Percentiles rank a stretch among this genome's conserved stretches.
These are phyloP conservation scores for Pythium phragmitis DNA, from an alignment of 352 stramenopile genomes.

Conservation along the genomic window DNA sequence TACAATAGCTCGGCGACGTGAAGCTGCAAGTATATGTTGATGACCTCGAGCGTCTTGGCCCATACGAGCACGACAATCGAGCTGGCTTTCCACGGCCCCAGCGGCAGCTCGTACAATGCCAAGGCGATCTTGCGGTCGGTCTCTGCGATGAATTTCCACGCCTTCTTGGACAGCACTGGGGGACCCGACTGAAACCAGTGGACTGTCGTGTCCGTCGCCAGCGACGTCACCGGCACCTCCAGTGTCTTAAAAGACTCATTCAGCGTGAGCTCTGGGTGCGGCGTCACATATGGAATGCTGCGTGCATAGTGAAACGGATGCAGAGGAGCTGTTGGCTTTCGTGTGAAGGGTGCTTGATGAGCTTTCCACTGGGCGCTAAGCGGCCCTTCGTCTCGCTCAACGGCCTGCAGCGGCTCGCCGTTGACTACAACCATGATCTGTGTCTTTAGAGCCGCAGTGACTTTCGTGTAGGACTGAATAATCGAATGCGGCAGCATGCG, in stretches of 20 bases:
- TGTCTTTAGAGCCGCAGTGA: conserved; percentile 33
- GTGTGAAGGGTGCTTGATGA: conserved; percentile 13
- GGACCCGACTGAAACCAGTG: conserved; percentile 18
- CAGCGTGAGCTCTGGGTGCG: conserved; percentile 18
- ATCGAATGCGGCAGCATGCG: conserved; percentile 54
- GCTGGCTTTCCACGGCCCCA: conserved; percentile 41
- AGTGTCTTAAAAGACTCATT: conserved; percentile 21
- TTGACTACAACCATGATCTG: conserved; percentile 40
- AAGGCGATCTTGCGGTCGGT: conserved; percentile 42
- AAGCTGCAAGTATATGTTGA: conserved; percentile 47
- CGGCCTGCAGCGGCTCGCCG: conserved; percentile 28
- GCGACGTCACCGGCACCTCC: conserved; percentile 23
- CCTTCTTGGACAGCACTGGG: conserved; percentile 15
- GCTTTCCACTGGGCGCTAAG: conserved; percentile 21
- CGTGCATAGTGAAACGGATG: conserved; percentile 23
- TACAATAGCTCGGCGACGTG: conserved; percentile 50
- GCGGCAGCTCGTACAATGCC: conserved; percentile 47
- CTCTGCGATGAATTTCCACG: conserved; percentile 43
- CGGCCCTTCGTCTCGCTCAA: conserved; percentile 19
- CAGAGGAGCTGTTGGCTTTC: not conserved
- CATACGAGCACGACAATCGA: conserved; percentile 55
- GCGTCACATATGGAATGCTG: conserved; percentile 1
- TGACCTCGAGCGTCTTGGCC: conserved; percentile 40
- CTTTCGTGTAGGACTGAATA: conserved; percentile 53
- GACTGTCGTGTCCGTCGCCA: conserved; percentile 17